Conservation (phyloP, 2,329 filamentous ascomycete genomes). For the Trichoderma polysporum region DNA sequence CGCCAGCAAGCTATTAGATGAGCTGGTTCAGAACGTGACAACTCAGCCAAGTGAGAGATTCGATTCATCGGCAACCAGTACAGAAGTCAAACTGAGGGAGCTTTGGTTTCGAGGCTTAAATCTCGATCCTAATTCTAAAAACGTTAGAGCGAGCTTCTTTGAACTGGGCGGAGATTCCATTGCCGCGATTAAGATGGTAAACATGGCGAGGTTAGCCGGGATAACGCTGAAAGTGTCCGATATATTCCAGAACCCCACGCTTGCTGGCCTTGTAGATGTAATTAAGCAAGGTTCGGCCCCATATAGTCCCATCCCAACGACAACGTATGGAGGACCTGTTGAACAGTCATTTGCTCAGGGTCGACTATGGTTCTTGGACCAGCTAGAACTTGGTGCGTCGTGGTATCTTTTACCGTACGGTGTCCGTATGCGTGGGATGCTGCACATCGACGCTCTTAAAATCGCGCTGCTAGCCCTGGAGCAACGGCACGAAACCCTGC, state of each 20-base stretch:
- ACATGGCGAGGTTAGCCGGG: neutral
- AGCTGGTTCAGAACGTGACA: neutral
- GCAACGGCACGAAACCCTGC: slow-evolving; percentile 15
- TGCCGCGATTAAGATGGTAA: neutral
- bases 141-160: slow-evolving; percentile 7
- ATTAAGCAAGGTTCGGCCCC: neutral
- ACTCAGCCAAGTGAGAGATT: neutral
- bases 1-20: neutral
- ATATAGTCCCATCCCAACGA: neutral
- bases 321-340: neutral
- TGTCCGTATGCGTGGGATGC: slow-evolving; percentile 2
- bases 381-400: slow-evolving; percentile 6
- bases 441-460: neutral
- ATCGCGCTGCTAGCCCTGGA: slow-evolving; percentile 11
- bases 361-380: slow-evolving; percentile 21
- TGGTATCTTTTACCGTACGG: slow-evolving; percentile 20
- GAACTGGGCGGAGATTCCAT: slow-evolving; percentile 19
- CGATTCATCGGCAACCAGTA: neutral
- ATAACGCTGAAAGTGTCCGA: neutral
- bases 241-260: neutral
- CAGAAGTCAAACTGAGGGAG: neutral
- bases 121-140: neutral
- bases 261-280: neutral
- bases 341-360: slow-evolving; percentile 21
- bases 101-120: neutral